Evolutionary conservation across 352 stramenopile genomes (phyloP).

Genomic region (Pelagophyceae sp.): DNA sequence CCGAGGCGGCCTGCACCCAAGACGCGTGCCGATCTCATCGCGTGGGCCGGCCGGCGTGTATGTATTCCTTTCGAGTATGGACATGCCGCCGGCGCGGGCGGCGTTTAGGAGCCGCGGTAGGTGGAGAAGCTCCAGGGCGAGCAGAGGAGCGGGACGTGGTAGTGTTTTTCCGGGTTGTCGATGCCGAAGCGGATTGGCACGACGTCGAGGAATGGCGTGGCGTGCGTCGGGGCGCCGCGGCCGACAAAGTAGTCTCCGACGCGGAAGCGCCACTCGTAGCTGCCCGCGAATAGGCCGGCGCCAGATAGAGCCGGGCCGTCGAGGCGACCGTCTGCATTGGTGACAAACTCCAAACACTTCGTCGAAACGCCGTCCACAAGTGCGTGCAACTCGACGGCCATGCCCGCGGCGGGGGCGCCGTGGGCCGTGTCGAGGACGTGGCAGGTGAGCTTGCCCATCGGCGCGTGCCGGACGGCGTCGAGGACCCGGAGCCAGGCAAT

Average conservation of each 20-base stretch:
- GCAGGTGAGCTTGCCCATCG: slow-evolving; percentile 54
- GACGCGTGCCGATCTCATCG: too few relatives aligned
- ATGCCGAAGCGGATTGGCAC: slow-evolving; percentile 57
- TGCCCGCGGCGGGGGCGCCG: slow-evolving; percentile 40
- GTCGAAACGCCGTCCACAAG: background rate
- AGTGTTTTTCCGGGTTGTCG: slow-evolving; percentile 61
- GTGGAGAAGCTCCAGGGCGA: slow-evolving; percentile 60
- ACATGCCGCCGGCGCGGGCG: too few relatives aligned
- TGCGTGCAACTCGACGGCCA: background rate
- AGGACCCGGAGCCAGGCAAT: slow-evolving; percentile 63
- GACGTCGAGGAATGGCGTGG: slow-evolving; percentile 54
- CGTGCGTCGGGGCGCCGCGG: slow-evolving; percentile 33
- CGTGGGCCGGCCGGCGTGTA: too few relatives aligned
- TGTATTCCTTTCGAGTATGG: too few relatives aligned
- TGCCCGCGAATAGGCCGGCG: slow-evolving; percentile 41
- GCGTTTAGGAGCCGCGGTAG: slow-evolving; percentile 50
- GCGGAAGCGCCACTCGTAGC: slow-evolving; percentile 57
- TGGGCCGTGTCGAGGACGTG: slow-evolving; percentile 59
- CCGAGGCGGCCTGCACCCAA: too few relatives aligned
- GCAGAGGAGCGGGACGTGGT: slow-evolving; percentile 58
- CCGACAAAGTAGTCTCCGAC: slow-evolving; percentile 57
- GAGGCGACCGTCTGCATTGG: slow-evolving; percentile 54
- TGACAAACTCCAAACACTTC: slow-evolving; percentile 38
- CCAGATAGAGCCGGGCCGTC: slow-evolving; percentile 46
- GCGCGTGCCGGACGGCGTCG: slow-evolving; percentile 35